Evolutionary conservation across 2,329 filamentous ascomycete genomes (phyloP), one percentile per base, ranked within the genome.

Genomic region (Xylaria sp.): DNA sequence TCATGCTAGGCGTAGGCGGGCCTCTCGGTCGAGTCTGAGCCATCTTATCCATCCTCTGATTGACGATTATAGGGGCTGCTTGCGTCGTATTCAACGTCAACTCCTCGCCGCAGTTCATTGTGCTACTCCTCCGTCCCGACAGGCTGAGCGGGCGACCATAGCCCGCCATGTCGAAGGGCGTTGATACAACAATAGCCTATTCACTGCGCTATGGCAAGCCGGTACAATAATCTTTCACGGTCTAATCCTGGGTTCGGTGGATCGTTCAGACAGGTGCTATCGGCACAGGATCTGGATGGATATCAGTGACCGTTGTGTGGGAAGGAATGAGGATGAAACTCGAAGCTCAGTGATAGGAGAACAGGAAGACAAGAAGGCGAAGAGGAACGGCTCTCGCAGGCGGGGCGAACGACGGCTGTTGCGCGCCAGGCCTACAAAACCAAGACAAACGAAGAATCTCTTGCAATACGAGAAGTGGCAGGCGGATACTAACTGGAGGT

Each of bases 1-100:
- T 83, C 83, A 87, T 86, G 71, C 83, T 87, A 11, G 85, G 85
- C 2, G 85, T 88, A 18, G 85, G 85, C 6, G 85, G 85, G 0
- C 84, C 85, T 69, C 83, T 74, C 62, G 82, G 67, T 67, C 70
- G 72, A 7, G 75, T 71, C 61, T 82, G 79, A 2, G 75, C 69
- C 59, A 82, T 74, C 72, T 87, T 87, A 51, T 84, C 81, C 60
- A 81, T 71, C 54, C 75, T 72, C 37, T 77, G 74, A 63, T 75
- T 75, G 50, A 78, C 67, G 54, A 75, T 67, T 56, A 72, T 65
- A 8, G 68, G 63, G 1, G 55, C 65, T 8, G 56, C 42, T 61
- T 69, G 78, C 47, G 74, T 74, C 44, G 78, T 81, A 56, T 77
- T 76, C 58, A 87, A 75, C 16, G 77, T 78, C 60, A 87, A 69